A percentile compares a stretch with the other conserved stretches of the same genome.
These are phyloP conservation scores for Rhodotorula sp. DNA, from an alignment of 1,284 basidiomycete genomes.

Conservation along the genomic window DNA sequence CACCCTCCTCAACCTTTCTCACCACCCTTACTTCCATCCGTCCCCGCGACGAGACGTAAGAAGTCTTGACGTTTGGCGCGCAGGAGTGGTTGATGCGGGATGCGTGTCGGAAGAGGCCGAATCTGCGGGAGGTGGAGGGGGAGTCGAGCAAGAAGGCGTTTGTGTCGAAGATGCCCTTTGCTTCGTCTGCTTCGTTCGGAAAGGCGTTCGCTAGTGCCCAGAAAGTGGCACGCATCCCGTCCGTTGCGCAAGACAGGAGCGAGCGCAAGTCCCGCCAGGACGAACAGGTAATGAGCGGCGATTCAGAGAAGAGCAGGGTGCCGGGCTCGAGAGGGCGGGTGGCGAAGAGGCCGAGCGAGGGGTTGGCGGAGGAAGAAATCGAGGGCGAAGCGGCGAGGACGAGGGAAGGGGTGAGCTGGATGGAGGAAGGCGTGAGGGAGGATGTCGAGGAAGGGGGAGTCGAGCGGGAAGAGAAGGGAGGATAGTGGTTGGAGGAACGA, in stretches of 20 bases:
- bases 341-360: background rate
- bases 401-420: too few species aligned
- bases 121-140: background rate
- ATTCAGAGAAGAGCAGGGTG: background rate
- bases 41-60: background rate
- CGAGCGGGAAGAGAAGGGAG: background rate
- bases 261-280: background rate
- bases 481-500: background rate
- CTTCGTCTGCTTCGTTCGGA: background rate
- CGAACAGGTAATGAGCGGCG: background rate
- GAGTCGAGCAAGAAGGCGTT: background rate
- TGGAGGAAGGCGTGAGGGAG: background rate
- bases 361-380: background rate
- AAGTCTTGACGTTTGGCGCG: background rate
- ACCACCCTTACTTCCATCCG: background rate
- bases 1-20: too few species aligned
- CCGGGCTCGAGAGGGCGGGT: background rate
- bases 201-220: background rate
- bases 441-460: background rate
- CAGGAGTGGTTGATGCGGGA: constrained; percentile 3
- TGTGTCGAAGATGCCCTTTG: background rate
- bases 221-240: background rate
- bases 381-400: background rate
- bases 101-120: background rate
- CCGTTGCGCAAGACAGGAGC: background rate